These are phyloP conservation scores for Zygosaccharomyces pseudobailii DNA, from an alignment of 1,139 yeast genomes.

Conservation along the genomic window DNA sequence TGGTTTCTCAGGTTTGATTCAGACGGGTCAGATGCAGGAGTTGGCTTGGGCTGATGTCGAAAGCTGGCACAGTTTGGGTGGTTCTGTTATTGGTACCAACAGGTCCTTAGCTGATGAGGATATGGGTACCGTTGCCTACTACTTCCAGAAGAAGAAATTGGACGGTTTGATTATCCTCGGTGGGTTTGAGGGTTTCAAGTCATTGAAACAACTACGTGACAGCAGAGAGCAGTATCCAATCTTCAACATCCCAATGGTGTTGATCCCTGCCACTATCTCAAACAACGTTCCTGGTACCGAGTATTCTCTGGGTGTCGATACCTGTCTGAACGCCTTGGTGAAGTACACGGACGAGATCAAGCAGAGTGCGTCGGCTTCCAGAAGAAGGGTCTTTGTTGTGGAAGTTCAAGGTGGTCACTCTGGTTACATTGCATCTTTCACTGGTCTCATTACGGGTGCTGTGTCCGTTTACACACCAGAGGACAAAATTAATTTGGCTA, in stretches of 20 bases:
- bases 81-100: conserved; percentile 80
- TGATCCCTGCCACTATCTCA: conserved; percentile 78
- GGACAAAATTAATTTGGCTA: conserved; percentile 52
- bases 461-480: conserved; percentile 76
- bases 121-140: conserved; percentile 69
- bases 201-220: conserved; percentile 61
- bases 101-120: conserved; percentile 66
- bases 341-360: conserved; percentile 75
- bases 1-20: conserved; percentile 72
- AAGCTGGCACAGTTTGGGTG: conserved; percentile 72
- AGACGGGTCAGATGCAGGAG: conserved; percentile 63
- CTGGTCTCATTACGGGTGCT: conserved; percentile 68
- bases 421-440: conserved; percentile 69
- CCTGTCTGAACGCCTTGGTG: conserved; percentile 70
- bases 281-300: conserved; percentile 84
- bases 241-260: conserved; percentile 72
- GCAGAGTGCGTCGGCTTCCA: conserved; percentile 72
- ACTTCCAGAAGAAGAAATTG: conserved; percentile 65
- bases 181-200: conserved; percentile 74
- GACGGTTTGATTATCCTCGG: conserved; percentile 75
- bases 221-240: conserved; percentile 62
- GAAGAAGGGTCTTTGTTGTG: conserved; percentile 72
- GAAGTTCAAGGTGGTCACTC: conserved; percentile 88
- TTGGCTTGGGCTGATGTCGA: conserved; percentile 66
- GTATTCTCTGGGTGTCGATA: conserved; percentile 72